Conservation (phyloP, 352 stramenopile genomes). For the Pythium dissotocum region DNA sequence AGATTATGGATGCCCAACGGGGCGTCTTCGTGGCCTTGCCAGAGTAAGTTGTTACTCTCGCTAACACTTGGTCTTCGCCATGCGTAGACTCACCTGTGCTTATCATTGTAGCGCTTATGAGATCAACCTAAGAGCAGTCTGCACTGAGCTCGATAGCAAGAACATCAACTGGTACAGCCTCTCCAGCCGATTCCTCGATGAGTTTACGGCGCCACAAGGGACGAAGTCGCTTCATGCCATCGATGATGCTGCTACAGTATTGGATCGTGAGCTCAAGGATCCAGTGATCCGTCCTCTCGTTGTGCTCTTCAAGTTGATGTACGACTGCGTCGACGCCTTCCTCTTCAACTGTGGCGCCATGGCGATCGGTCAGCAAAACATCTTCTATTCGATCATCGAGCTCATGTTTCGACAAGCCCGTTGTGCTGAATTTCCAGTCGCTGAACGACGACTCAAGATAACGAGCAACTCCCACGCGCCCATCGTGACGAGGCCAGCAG, state of each 20-base stretch:
- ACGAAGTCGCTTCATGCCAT: conserved; percentile 7
- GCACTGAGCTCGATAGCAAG: conserved; percentile 47
- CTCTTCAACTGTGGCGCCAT: conserved; percentile 76
- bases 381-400: conserved; percentile 74
- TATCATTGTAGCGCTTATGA: conserved; percentile 58
- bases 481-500: neutral
- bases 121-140: conserved; percentile 61
- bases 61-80: too few relatives aligned
- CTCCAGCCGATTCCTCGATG: conserved; percentile 51
- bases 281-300: conserved; percentile 26
- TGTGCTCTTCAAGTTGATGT: conserved; percentile 82
- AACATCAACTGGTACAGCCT: conserved; percentile 58
- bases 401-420: conserved; percentile 75
- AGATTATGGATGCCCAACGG: conserved; percentile 58
- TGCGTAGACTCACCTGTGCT: conserved; percentile 2
- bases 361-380: conserved; percentile 73
- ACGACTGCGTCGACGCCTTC: conserved; percentile 76
- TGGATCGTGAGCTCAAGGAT: conserved; percentile 23
- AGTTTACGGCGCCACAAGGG: conserved; percentile 24
- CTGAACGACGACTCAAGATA: conserved; percentile 36
- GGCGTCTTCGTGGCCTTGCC: conserved; percentile 70
- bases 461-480: neutral
- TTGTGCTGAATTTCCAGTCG: conserved; percentile 61
- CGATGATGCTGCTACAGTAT: conserved; percentile 15
- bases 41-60: conserved; percentile 43